Evolutionary conservation across 129 eudicot genomes (phyloP).

Genomic region (Flaveria robusta): DNA sequence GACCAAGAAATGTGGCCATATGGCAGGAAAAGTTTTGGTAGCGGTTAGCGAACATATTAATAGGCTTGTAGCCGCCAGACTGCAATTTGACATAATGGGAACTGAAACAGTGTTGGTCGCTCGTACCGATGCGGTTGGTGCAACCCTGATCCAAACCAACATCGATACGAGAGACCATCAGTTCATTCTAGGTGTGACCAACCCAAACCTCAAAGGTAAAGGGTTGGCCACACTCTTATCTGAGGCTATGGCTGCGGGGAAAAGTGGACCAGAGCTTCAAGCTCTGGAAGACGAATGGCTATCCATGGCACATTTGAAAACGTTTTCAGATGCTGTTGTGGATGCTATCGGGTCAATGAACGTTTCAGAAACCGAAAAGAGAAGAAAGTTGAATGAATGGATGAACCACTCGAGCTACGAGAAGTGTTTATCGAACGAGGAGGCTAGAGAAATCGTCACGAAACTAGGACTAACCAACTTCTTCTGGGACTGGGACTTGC

Average conservation of each 20-base stretch:
- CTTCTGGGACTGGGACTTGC: constrained; percentile 95
- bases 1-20: constrained; percentile 95
- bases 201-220: constrained; percentile 66
- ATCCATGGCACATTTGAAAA: constrained; percentile 61
- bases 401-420: constrained; percentile 59
- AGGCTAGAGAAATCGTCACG: constrained; percentile 61
- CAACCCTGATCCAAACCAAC: constrained; percentile 80
- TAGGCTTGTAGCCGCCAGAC: constrained; percentile 77
- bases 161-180: constrained; percentile 88
- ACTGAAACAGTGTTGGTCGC: constrained; percentile 85
- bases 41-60: constrained; percentile 79
- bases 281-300: constrained; percentile 82
- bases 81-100: constrained; percentile 94
- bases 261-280: constrained; percentile 76
- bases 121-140: constrained; percentile 89
- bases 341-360: constrained; percentile 58
- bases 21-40: constrained; percentile 95
- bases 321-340: constrained; percentile 72
- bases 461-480: constrained; percentile 62
- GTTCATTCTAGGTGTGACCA: constrained; percentile 76
- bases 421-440: constrained; percentile 76
- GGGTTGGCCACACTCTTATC: constrained; percentile 60
- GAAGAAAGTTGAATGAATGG: constrained; percentile 76
- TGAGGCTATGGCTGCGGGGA: constrained; percentile 78
- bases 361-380: constrained; percentile 58